Conservation (phyloP, 345 rosid genomes). For the Eucalyptus coolabah region DNA sequence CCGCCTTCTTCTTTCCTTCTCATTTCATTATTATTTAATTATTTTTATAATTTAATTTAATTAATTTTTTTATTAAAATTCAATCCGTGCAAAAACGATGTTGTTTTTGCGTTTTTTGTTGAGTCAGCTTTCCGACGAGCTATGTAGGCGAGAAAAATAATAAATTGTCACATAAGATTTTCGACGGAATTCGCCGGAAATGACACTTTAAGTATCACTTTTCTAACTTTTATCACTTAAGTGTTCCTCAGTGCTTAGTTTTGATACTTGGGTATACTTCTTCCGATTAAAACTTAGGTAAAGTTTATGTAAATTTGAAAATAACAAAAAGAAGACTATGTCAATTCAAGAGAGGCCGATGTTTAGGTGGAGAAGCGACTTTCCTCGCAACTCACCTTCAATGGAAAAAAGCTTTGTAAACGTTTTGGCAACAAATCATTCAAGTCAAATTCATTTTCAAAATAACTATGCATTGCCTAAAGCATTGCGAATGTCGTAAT, state of each 20-base stretch:
- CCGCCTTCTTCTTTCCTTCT: too few species aligned
- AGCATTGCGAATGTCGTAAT: background rate
- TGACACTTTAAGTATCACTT: too few species aligned
- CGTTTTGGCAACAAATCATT: background rate
- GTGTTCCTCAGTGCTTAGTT: fast-evolving
- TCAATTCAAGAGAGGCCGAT: background rate
- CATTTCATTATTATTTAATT: too few species aligned
- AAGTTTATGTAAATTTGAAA: background rate
- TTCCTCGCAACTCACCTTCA: background rate
- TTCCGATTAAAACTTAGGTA: background rate
- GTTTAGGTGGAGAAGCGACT: background rate
- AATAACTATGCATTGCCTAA: background rate
- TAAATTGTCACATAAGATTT: too few species aligned
- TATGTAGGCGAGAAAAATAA: too few species aligned
- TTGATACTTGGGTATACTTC: fast-evolving
- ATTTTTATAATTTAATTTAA: too few species aligned
- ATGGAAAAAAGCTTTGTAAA: background rate
- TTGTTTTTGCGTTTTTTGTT: too few species aligned
- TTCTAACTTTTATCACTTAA: too few species aligned
- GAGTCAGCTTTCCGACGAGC: fast-evolving
- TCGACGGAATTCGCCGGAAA: fast-evolving
- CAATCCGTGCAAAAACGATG: too few species aligned
- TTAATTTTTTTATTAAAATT: too few species aligned
- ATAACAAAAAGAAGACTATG: background rate
- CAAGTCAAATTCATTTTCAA: background rate